Evolutionary conservation across 306 rosid genomes (phyloP), one percentile per base, ranked within the genome.

Genomic region (Prunus armeniaca): DNA sequence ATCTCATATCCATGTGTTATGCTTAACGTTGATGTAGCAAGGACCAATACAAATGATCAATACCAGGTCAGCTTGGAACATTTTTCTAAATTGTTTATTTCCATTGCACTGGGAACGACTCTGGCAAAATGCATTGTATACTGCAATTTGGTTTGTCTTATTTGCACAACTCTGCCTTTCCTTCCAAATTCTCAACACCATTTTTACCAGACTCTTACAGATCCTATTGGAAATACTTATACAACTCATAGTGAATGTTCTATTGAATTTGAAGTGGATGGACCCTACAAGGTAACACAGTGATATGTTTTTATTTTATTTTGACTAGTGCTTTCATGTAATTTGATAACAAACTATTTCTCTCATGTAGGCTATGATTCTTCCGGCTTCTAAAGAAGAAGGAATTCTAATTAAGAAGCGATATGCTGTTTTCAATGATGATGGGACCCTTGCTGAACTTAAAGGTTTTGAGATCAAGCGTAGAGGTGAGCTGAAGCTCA

Each of bases 381-480:
- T 95, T 84, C 98, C 98, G 65, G 97, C 98, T 83, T 95, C 98
- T 69, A 92, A 95, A 82, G 98, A 92, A 86, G 98, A 95, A 83
- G 98, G 98, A 74, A 90, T 95, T 81, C 81, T 95, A 76, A 92
- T 95, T 85, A 95, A 95, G 89, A 95, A 95, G 91, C 86, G 98
- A 70, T 95, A 95, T 83, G 97, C 98, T 54, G 98, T 95, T 79
- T 95, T 95, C 81, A 95, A 95, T 76, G 92, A 95, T 80, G 98
- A 95, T 78, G 98, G 98, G 81, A 87, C 98, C 65, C 92, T 95
- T 51, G 98, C 98, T 24, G 98, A 95, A 80, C 96, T 95, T 65
- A 95, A 95, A 89, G 98, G 98, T 87, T 95, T 95, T 83, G 98
- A 95, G 90, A 95, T 95, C 85, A 95, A 95, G 89, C 95, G 98